Base-by-base conservation (phyloP, 2,329 filamentous ascomycete species). In the Trichoderma endophyticum region DNA sequence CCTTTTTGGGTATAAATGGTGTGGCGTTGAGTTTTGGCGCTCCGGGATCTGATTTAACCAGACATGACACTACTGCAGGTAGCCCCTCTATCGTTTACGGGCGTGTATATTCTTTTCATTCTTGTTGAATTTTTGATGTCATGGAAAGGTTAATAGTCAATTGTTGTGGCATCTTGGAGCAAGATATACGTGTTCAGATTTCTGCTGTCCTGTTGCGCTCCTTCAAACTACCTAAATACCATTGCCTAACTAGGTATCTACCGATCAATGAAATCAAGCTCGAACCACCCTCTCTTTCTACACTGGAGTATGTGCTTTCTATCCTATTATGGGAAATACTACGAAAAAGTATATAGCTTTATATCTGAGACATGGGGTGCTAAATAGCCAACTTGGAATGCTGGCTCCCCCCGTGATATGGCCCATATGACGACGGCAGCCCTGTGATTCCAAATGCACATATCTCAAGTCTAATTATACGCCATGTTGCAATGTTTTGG, bases 401-500 rank as follows among this genome's bases (percentile, higher is more conserved):
- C 18, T 43, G 15, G 39, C 39, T 15, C 15, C 15, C 15, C 39
- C 15, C 39, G 2, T 43, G 15, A 43, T n/a, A 43, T 51, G 34
- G 15, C 11, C 30, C 18, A 57, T 36, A 24, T 18, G 6, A 30
- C 11, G 18, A 9, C 32, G 4, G 18, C 18, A 15, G n/a, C 15
- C 34, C 15, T 18, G 11, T 48, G 7, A 14, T 24, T 26, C 30
- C 26, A 15, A n/a, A 30, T 11, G 36, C 1, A 6, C 6, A 14
- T 24, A 21, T 12, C 32, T 39, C 18, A 4, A 7, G 5, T 14
- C 15, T 21, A n/a, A 34, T 2, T 39, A 39, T 8, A 7, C 43
- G 6, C 3, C 14, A 14, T 51, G 14, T n/a, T 48, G 36, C 12
- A 81, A 59, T 30, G 75, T 77, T 34, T 82, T 77, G 7, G 79